Evolutionary conservation across 2,329 filamentous ascomycete species (phyloP).

Genomic region (Nothopassalora personata): DNA sequence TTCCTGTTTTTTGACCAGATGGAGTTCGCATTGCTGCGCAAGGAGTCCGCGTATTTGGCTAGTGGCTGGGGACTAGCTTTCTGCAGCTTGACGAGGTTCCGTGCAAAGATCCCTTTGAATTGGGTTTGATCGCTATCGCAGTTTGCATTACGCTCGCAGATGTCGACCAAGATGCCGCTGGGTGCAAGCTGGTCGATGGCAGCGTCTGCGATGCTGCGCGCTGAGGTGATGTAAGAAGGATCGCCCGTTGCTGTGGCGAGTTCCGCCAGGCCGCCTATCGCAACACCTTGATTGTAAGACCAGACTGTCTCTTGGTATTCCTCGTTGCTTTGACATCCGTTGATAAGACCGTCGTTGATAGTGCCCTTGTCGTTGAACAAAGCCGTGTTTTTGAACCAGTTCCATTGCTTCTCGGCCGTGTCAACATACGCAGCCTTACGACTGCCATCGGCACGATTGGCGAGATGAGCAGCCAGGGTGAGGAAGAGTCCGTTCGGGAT

Average conservation of each 20-base stretch:
- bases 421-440: conserved; percentile 36
- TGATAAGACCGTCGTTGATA: conserved; percentile 50
- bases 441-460: conserved; percentile 40
- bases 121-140: conserved; percentile 46
- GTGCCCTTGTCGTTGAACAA: not conserved
- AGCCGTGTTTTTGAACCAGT: conserved; percentile 41
- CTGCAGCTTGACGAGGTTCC: conserved; percentile 58
- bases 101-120: conserved; percentile 69
- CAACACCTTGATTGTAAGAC: conserved; percentile 57
- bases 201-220: conserved; percentile 36
- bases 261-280: conserved; percentile 54
- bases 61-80: conserved; percentile 40
- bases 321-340: not conserved
- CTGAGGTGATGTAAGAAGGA: conserved; percentile 31
- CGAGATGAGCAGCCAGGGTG: conserved; percentile 49
- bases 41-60: conserved; percentile 47
- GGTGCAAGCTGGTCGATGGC: conserved; percentile 33
- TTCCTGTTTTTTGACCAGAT: conserved; percentile 59
- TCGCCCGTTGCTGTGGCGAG: conserved; percentile 37
- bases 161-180: conserved; percentile 38
- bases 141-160: conserved; percentile 23
- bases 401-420: conserved; percentile 44
- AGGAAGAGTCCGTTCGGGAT: conserved; percentile 55
- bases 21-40: conserved; percentile 56
- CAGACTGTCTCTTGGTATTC: conserved; percentile 13